Conservation (phyloP, 2,329 filamentous ascomycete genomes). For the Coniochaeta sp. region DNA sequence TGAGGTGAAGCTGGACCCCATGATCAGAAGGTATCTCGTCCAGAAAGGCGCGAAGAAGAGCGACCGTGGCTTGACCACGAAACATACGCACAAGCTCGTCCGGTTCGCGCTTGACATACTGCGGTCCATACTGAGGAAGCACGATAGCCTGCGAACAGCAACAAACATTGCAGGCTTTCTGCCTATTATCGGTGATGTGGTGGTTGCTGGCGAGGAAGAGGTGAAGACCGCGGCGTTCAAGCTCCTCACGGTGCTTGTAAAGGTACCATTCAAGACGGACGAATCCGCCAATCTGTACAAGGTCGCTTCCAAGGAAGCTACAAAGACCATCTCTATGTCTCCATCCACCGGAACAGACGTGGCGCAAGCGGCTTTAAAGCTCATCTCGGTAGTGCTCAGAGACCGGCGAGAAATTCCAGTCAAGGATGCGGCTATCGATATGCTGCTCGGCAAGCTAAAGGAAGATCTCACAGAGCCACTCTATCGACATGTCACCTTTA, state of each 20-base stretch:
- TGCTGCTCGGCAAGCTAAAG: constrained; percentile 73
- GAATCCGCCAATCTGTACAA: constrained; percentile 57
- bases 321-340: constrained; percentile 70
- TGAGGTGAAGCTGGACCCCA: constrained; percentile 51
- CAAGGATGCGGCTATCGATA: constrained; percentile 74
- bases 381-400: constrained; percentile 76
- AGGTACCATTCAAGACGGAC: constrained; percentile 70
- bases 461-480: constrained; percentile 89
- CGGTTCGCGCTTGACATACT: constrained; percentile 85
- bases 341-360: constrained; percentile 75
- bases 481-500: constrained; percentile 88
- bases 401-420: constrained; percentile 70
- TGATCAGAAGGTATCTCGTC: constrained; percentile 67
- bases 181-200: constrained; percentile 78
- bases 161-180: constrained; percentile 79
- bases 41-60: constrained; percentile 72
- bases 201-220: constrained; percentile 81
- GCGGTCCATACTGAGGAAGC: constrained; percentile 77
- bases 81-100: constrained; percentile 79
- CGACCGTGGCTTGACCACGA: constrained; percentile 63
- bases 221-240: constrained; percentile 84
- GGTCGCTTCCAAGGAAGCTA: constrained; percentile 78
- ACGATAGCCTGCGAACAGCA: constrained; percentile 71
- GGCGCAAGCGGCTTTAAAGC: constrained; percentile 80
- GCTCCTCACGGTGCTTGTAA: constrained; percentile 76